Conservation (phyloP, 768 basidiomycete species). For the Heimioporus sp. region DNA sequence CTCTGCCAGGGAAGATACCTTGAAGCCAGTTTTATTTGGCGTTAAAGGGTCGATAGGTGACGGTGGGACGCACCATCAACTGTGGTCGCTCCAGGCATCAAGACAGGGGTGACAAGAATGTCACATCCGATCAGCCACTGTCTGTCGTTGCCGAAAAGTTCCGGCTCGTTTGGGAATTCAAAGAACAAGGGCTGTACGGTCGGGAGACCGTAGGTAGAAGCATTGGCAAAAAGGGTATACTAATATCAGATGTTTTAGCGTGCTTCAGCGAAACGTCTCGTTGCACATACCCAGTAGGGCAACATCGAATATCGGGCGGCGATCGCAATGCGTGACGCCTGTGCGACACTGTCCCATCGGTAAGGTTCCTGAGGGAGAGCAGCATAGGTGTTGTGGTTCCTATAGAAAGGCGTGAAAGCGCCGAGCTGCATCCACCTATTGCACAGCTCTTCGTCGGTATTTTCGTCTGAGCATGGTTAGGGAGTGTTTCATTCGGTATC, state of each 20-base stretch:
- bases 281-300: slow-evolving; percentile 68
- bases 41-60: no score
- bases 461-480: slow-evolving; percentile 33
- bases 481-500: not conserved
- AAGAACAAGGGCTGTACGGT: slow-evolving; percentile 75
- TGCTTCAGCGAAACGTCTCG: not conserved
- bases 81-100: slow-evolving; percentile 62
- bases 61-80: slow-evolving; percentile 65
- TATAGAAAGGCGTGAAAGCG: slow-evolving; percentile 79
- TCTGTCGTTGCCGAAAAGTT: slow-evolving; percentile 54
- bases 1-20: slow-evolving; percentile 46
- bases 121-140: slow-evolving; percentile 76
- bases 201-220: slow-evolving; percentile 62
- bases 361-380: slow-evolving; percentile 80
- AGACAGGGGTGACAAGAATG: slow-evolving; percentile 73
- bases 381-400: slow-evolving; percentile 69
- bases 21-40: no score
- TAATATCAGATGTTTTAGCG: slow-evolving; percentile 23
- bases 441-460: slow-evolving; percentile 79
- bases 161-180: slow-evolving; percentile 70
- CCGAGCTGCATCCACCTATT: slow-evolving; percentile 86
- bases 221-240: slow-evolving; percentile 74
- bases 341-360: slow-evolving; percentile 76
- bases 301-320: slow-evolving; percentile 67
- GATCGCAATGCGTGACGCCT: slow-evolving; percentile 73